A percentile compares a stretch with the other conserved stretches of the same genome.
These are phyloP conservation scores for Volvox reticuliferus DNA, from an alignment of 139 green algal species.

Conservation along the genomic window DNA sequence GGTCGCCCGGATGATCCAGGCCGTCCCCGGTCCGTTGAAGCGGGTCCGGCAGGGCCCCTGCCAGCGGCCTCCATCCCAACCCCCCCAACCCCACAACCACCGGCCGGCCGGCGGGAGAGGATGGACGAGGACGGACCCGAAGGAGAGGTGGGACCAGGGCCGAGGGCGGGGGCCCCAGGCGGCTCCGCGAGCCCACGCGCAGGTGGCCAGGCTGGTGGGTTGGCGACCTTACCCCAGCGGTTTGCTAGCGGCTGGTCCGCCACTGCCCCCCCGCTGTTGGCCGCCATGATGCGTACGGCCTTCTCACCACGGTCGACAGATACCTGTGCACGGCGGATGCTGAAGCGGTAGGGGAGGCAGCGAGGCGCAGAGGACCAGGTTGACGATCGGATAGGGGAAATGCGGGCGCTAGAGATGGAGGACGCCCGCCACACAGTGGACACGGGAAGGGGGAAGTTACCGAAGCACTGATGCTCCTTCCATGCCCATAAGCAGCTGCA, in stretches of 20 bases:
- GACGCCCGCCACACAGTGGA: no score
- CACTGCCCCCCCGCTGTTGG: slow-evolving; percentile 54
- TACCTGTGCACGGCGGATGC: slow-evolving; percentile 52
- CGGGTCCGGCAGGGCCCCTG: not conserved
- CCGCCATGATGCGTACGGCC: slow-evolving; percentile 62
- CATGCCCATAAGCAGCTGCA: no score
- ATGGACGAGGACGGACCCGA: not conserved
- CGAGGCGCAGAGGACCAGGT: not conserved
- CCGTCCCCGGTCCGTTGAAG: not conserved
- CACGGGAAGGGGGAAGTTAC: no score
- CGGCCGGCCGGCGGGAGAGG: not conserved
- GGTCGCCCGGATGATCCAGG: not conserved
- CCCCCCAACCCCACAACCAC: not conserved
- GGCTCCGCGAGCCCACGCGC: not conserved
- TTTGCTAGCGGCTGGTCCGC: slow-evolving; percentile 51
- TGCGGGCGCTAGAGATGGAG: no score
- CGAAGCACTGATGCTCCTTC: no score
- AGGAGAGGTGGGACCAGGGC: not conserved
- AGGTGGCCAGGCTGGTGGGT: slow-evolving; percentile 22
- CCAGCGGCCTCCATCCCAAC: not conserved
- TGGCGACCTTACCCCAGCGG: slow-evolving; percentile 37
- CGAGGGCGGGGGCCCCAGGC: not conserved
- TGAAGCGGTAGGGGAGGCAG: not conserved
- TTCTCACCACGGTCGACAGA: slow-evolving; percentile 46
- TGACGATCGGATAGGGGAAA: no score